Percentiles rank a stretch among this genome's conserved stretches.
phyloP scores from a whole-genome alignment of 345 rosid genomes.

The Melaleuca alternifolia region DNA sequence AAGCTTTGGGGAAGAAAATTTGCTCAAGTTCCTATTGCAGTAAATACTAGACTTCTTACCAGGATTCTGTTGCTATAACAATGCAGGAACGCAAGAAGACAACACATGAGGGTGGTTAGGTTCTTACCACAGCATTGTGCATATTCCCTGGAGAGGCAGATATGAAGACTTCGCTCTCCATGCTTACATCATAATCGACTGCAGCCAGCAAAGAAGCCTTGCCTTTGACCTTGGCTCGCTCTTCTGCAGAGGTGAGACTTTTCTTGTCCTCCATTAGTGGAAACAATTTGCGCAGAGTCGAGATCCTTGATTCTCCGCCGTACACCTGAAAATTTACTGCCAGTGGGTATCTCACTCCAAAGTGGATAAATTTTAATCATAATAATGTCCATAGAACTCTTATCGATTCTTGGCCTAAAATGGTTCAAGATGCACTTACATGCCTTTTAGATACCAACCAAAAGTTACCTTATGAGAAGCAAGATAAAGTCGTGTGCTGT shows the following conservation, averaged over 20 bases:
- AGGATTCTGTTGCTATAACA: background rate
- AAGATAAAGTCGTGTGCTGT: slow-evolving; percentile 75
- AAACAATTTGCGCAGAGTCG: slow-evolving; percentile 55
- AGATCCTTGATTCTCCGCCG: slow-evolving; percentile 87
- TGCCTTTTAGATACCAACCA: background rate
- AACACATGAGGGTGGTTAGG: background rate
- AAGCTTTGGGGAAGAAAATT: background rate
- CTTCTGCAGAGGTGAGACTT: slow-evolving; percentile 65
- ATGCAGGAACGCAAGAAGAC: background rate
- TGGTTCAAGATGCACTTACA: background rate
- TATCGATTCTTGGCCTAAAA: background rate
- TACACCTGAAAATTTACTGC: slow-evolving; percentile 42
- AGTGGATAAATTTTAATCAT: background rate
- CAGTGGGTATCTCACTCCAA: background rate
- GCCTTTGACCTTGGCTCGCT: slow-evolving; percentile 50
- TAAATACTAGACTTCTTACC: background rate
- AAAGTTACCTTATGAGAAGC: slow-evolving; percentile 77
- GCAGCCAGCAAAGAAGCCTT: slow-evolving; percentile 88
- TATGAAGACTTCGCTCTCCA: slow-evolving; percentile 87
- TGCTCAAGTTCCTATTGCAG: background rate
- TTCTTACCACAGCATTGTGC: slow-evolving; percentile 86
- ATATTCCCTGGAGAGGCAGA: slow-evolving; percentile 98
- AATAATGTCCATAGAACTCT: background rate
- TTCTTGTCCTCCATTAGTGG: slow-evolving; percentile 85
- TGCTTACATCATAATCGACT: slow-evolving; percentile 84